Percentiles rank a stretch among this genome's conserved stretches.
Conservation (phyloP, 2,329 filamentous ascomycete species). For the Claviceps fusiformis region DNA sequence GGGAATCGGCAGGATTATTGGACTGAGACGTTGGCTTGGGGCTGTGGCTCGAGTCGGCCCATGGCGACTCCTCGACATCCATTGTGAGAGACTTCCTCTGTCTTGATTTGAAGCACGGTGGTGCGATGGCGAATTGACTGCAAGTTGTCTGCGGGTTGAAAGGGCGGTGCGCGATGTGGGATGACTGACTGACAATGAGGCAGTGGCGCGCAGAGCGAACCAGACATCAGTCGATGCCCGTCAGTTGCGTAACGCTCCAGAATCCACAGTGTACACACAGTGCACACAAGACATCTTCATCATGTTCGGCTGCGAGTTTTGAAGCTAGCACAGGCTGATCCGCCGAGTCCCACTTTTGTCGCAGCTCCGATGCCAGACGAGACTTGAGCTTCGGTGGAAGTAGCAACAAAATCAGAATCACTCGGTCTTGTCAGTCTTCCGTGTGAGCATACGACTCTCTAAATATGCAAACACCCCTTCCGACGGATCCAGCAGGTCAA, state of each 20-base stretch:
- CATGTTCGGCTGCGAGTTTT: not conserved
- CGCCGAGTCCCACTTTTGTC: slow-evolving; percentile 1
- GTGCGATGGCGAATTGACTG: not conserved
- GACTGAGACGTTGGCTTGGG: slow-evolving; percentile 17
- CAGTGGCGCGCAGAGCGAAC: not conserved
- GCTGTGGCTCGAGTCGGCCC: slow-evolving; percentile 32
- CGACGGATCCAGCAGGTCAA: not conserved
- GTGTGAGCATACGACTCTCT: too few species aligned
- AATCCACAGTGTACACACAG: not conserved
- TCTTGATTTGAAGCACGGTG: slow-evolving; percentile 1
- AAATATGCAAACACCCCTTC: not conserved
- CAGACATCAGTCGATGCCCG: not conserved
- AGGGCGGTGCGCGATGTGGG: not conserved
- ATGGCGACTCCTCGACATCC: slow-evolving; percentile 40
- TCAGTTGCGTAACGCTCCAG: slow-evolving; percentile 2
- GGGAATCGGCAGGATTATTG: slow-evolving; percentile 16
- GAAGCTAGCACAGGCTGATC: not conserved
- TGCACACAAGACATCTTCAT: not conserved
- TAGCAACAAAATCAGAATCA: too few species aligned
- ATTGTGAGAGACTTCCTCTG: slow-evolving; percentile 16
- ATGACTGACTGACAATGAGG: not conserved
- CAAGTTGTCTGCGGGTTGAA: not conserved
- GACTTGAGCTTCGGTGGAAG: too few species aligned
- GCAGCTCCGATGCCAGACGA: not conserved
- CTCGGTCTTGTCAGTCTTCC: too few species aligned